These are phyloP conservation scores for Termitomyces sp. DNA, from an alignment of 768 basidiomycete genomes.

Conservation along the genomic window DNA sequence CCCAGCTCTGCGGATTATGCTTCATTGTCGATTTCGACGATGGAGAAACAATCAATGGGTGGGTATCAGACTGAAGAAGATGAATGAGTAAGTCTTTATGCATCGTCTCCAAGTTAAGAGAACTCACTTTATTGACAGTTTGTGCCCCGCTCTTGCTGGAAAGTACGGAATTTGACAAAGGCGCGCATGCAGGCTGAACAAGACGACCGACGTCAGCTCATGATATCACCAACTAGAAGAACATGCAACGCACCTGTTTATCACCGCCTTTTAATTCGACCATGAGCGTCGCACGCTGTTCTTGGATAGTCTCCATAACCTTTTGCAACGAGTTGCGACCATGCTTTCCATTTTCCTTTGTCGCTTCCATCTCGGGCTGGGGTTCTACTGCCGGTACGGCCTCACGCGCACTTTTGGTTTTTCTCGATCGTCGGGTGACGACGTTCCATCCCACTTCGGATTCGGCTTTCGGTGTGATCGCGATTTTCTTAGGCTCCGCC, in stretches of 20 bases:
- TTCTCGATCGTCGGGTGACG: not conserved
- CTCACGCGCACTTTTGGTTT: not conserved
- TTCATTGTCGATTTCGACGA: not conserved
- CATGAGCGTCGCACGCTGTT: not conserved
- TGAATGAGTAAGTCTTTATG: not conserved
- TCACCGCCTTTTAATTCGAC: not conserved
- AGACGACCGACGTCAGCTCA: not conserved
- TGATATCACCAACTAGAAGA: not conserved
- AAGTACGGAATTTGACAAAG: not conserved
- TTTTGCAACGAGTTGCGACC: not conserved
- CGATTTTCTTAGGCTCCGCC: not conserved
- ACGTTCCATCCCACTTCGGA: not conserved
- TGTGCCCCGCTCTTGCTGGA: not conserved
- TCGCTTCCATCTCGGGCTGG: not conserved
- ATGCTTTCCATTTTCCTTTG: not conserved
- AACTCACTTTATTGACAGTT: not conserved
- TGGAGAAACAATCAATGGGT: not conserved
- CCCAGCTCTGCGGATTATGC: not conserved
- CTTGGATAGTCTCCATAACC: not conserved
- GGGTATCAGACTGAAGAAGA: not conserved
- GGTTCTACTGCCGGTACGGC: not conserved
- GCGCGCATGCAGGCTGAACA: not conserved
- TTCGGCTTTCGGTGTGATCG: not conserved
- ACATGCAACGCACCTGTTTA: not conserved
- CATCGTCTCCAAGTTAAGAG: not conserved